Evolutionary conservation across 164 flowering plant genomes (phyloP).

Genomic region (Platanus orientalis): DNA sequence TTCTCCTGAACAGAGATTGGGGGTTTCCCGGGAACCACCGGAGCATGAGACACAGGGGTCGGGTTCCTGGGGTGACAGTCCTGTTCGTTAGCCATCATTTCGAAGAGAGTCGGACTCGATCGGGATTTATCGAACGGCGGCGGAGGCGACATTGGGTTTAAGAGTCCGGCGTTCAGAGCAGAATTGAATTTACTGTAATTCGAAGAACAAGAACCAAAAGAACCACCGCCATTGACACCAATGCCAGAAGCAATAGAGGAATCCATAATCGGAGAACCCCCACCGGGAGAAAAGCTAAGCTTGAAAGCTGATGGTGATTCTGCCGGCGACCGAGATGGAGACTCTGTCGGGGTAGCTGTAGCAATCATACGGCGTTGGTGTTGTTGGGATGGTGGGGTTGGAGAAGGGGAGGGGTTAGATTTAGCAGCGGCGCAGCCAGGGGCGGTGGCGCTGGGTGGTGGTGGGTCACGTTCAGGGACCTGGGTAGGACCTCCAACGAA

Average conservation of each 20-base stretch:
- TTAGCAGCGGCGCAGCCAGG: conserved; percentile 41
- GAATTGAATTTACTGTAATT: conserved; percentile 74
- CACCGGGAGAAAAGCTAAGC: too few relatives aligned
- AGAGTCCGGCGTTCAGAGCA: too few relatives aligned
- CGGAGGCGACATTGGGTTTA: conserved; percentile 88
- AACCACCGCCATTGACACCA: conserved; percentile 13
- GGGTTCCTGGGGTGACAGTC: conserved; percentile 40
- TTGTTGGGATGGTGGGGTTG: conserved; percentile 11
- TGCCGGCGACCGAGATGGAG: neutral
- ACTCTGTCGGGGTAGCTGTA: neutral
- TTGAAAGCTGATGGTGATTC: conserved; percentile 18
- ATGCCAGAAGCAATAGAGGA: conserved; percentile 17
- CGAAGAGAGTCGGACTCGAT: conserved; percentile 57
- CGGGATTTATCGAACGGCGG: conserved; percentile 45
- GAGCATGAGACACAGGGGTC: conserved; percentile 11
- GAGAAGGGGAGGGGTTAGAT: conserved; percentile 14
- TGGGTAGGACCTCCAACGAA: conserved; percentile 5
- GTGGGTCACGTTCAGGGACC: conserved; percentile 25
- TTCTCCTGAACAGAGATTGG: too few relatives aligned
- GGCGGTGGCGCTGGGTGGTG: conserved; percentile 38
- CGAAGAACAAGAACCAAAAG: conserved; percentile 37
- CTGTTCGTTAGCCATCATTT: conserved; percentile 88
- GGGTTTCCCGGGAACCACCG: conserved; percentile 9
- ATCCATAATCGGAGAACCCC: conserved; percentile 50
- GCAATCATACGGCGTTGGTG: neutral